These are phyloP conservation scores for Linum trigynum DNA, from an alignment of 345 rosid species.

Conservation along the genomic window DNA sequence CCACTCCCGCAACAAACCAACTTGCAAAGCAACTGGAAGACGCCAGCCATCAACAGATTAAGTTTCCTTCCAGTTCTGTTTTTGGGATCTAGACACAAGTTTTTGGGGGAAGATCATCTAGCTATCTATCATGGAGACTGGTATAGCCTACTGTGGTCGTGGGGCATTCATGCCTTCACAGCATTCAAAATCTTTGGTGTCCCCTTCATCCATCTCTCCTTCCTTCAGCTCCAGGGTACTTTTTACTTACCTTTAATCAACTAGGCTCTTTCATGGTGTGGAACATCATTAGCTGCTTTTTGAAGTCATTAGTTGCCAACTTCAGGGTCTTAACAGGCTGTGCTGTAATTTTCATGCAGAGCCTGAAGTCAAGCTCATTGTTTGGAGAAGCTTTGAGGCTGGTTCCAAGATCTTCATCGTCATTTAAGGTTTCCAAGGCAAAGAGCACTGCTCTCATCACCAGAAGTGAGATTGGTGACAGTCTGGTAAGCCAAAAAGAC, in stretches of 20 bases:
- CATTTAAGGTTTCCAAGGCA: constrained; percentile 37
- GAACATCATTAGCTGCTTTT: not conserved
- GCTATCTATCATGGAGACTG: constrained; percentile 41
- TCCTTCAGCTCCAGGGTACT: constrained; percentile 62
- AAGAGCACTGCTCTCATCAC: constrained; percentile 45
- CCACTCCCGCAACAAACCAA: constrained; percentile 4
- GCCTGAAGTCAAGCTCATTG: constrained; percentile 39
- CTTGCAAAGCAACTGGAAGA: not conserved
- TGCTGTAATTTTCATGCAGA: constrained; percentile 10
- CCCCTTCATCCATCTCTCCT: constrained; percentile 46
- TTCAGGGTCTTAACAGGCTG: too few relatives aligned
- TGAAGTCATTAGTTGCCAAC: not conserved
- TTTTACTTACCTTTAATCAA: not conserved
- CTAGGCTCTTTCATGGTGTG: not conserved
- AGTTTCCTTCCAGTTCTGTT: too few relatives aligned
- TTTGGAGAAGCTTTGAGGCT: constrained; percentile 64
- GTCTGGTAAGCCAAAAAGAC: constrained; percentile 49
- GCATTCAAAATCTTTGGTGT: constrained; percentile 50
- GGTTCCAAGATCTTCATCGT: constrained; percentile 43
- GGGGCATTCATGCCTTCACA: constrained; percentile 66
- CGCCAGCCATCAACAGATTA: not conserved
- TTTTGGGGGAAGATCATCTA: not conserved
- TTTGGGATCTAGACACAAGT: not conserved
- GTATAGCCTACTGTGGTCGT: constrained; percentile 55
- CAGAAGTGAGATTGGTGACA: constrained; percentile 86